Evolutionary conservation across 352 stramenopile species (phyloP).

Genomic region (Peronospora destructor): DNA sequence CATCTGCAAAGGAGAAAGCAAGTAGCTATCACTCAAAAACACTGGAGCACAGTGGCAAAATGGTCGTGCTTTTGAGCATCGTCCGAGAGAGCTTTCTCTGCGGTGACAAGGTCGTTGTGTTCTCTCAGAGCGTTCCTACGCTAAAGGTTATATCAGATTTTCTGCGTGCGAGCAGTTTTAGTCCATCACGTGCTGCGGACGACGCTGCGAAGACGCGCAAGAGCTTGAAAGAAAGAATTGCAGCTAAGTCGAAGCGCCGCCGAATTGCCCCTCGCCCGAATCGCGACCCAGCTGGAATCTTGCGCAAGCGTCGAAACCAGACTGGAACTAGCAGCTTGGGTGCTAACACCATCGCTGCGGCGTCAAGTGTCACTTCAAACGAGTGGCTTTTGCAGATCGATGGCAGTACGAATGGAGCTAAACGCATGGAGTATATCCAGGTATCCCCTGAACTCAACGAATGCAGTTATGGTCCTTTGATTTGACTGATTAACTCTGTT

Average conservation of each 20-base stretch:
- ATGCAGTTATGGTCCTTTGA: not conserved
- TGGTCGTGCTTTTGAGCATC: constrained; percentile 67
- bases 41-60: constrained; percentile 74
- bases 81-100: constrained; percentile 63
- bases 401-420: constrained; percentile 58
- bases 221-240: constrained; percentile 8
- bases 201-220: constrained; percentile 21
- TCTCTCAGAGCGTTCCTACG: constrained; percentile 83
- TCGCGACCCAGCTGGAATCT: constrained; percentile 51
- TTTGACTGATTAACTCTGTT: constrained; percentile 6
- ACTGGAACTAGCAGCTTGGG: constrained; percentile 3
- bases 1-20: not conserved
- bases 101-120: constrained; percentile 83
- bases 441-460: constrained; percentile 16
- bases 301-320: constrained; percentile 37
- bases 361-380: constrained; percentile 13
- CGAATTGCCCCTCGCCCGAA: constrained; percentile 29
- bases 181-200: constrained; percentile 27
- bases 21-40: constrained; percentile 40
- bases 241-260: constrained; percentile 29
- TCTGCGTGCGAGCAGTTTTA: constrained; percentile 48
- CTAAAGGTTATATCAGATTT: constrained; percentile 77
- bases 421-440: constrained; percentile 84
- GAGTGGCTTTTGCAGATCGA: constrained; percentile 82
- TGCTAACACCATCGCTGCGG: not conserved